Evolutionary conservation across 345 rosid species (phyloP), one percentile per base, ranked within the genome.

Genomic region (Eucalyptus albens): DNA sequence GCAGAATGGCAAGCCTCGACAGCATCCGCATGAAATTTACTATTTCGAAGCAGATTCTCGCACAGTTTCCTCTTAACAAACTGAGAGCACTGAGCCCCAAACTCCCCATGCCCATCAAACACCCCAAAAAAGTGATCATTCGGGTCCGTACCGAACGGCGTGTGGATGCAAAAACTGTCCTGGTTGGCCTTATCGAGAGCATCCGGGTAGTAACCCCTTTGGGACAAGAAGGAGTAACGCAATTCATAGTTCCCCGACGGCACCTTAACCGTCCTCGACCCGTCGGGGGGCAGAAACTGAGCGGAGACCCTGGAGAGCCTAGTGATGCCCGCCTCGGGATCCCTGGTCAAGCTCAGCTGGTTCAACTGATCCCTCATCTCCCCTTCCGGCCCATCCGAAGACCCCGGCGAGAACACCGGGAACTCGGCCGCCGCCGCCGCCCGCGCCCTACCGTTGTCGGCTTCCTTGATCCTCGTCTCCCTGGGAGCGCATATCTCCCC

Each of bases 81-180:
- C 93, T 95, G 99, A 5, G 99, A 98, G 87, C 99, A 98, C 90
- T 95, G 94, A 9, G 99, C 98, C 50, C 99, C 99, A 67, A 91
- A 93, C 88, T 98, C 99, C 7, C 99, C 99, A 49, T 98, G 99
- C 4, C 99, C 99, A 90, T 98, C 99, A 69, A 98, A 98, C n/a
- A 98, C 98, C 4, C 99, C 99, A 85, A 98, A 98, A 91, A 98
- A 98, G 90, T 97, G 92, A 89, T 98, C 99, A 49, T 93, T 94
- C 1, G 93, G 92, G 88, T 92, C 92, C 5, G 94, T 92, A 15
- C 99, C 99, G 62, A 96, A 96, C 17, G 99, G 98, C 12, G 98
- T 96, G 90, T 98, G 99, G 60, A 98, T 97, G 24, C 99, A 96
- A 77, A 97, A 98, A 91, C 99, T 98, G 86, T 98, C 99, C 89